Percentiles rank a stretch among this genome's conserved stretches.
These are phyloP conservation scores for Mortierella hygrophila DNA, from an alignment of 192 early-diverging fungal genomes.

Conservation along the genomic window DNA sequence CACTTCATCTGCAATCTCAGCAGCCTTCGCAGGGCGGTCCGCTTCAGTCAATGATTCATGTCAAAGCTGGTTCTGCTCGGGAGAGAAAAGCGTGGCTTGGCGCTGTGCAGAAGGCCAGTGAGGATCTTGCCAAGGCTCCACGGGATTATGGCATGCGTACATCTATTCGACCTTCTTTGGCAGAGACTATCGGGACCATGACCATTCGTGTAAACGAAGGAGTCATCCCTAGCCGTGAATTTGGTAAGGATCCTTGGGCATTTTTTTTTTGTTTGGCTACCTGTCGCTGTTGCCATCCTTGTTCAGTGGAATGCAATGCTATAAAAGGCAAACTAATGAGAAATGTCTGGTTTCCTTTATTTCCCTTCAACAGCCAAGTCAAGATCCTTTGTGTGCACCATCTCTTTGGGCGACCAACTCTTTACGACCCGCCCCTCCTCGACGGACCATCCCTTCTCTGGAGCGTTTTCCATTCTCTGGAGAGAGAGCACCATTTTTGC, in stretches of 20 bases:
- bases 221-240: conserved; percentile 29
- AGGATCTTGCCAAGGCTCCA: conserved; percentile 31
- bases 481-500: conserved; percentile 47
- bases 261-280: no score
- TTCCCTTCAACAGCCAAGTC: conserved; percentile 25
- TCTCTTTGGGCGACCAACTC: conserved; percentile 32
- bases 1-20: conserved; percentile 21
- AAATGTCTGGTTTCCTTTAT: neutral
- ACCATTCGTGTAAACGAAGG: conserved; percentile 36
- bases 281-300: no score
- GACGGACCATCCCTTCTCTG: conserved; percentile 24
- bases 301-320: no score
- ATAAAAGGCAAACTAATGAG: neutral
- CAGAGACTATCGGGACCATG: conserved; percentile 42
- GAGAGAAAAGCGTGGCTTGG: conserved; percentile 29
- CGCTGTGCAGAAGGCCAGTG: conserved; percentile 31
- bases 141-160: conserved; percentile 42
- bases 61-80: conserved; percentile 23
- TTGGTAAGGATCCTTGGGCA: conserved; percentile 14
- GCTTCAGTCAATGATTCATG: conserved; percentile 22
- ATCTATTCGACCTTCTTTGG: conserved; percentile 38
- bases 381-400: conserved; percentile 32
- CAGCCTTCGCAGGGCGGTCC: neutral
- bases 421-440: conserved; percentile 22
- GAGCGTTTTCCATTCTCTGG: conserved; percentile 35